Base-by-base conservation (phyloP, 2,329 filamentous ascomycete species). In the Gnomoniopsis sp. region DNA sequence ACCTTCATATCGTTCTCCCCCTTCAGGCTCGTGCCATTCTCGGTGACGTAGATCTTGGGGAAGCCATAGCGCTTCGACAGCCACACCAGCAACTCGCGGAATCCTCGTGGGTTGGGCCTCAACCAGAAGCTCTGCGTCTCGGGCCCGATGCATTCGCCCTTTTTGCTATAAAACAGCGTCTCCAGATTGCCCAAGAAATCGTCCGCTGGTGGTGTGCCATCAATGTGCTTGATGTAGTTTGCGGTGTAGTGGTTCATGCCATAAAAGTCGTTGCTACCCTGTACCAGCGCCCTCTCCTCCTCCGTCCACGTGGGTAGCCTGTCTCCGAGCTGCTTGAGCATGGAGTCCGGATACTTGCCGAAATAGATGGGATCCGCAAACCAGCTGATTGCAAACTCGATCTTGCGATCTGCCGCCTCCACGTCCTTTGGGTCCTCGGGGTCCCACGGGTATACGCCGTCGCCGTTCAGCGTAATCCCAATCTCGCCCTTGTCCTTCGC, bases 191-290 rank as follows among this genome's bases (percentile, higher is more conserved):
- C 91, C 14, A 85, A 76, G 72, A 85, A 86, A 75, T 96, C 91
- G 53, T 88, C 80, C 3, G 77, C 76, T 1, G 83, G 79, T 0
- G 89, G 75, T 50, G 80, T 75, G 7, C 80, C 82, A 8, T 82
- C 80, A 68, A 85, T 84, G 75, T 93, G 87, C 72, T 86, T 87
- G 76, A 96, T 87, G 76, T 90, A 96, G 79, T 95, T 90, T 69
- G 90, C 88, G 53, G 90, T 93, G 79, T 96, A 96, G 79, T 92
- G 89, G 79, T 96, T 96, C 90, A 93, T 93, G 72, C 90, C 91
- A 74, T 96, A 96, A 75, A 96, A 96, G 78, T 96, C 91, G 72
- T 95, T 95, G 70, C 88, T 91, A n/a, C 89, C 90, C 68, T 88
- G 81, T 49, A 96, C 86, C n/a, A 95, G 78, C 2, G 83, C 84